Conservation (phyloP, 139 green algal genomes). For the Tetradesmus obliquus region DNA sequence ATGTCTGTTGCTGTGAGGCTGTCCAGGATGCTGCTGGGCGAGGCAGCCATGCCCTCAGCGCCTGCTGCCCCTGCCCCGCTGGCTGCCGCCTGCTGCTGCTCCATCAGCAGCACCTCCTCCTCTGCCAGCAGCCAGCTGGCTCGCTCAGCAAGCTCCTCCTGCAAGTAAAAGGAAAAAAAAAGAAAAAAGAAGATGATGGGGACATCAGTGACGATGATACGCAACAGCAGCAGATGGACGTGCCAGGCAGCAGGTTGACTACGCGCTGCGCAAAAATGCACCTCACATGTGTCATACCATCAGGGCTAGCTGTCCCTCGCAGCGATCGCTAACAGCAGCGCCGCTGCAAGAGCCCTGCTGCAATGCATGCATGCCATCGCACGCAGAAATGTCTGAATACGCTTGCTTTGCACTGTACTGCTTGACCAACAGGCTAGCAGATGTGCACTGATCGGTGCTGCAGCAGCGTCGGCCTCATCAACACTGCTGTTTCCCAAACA, state of each 20-base stretch:
- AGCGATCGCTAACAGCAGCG: too few species aligned
- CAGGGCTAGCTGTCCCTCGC: too few species aligned
- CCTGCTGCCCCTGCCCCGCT: neutral
- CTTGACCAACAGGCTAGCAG: too few species aligned
- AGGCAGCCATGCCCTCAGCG: slow-evolving; percentile 1
- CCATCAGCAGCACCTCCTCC: slow-evolving; percentile 47
- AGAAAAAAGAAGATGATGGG: neutral
- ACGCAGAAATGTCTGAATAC: too few species aligned
- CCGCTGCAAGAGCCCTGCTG: too few species aligned
- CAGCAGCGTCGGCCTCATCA: neutral
- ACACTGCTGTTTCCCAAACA: neutral
- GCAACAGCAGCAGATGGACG: too few species aligned
- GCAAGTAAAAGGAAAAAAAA: neutral
- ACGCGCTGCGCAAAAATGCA: too few species aligned
- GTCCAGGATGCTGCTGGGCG: slow-evolving; percentile 39
- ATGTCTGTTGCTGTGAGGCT: slow-evolving; percentile 20
- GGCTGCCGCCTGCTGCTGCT: slow-evolving; percentile 40
- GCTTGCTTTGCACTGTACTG: too few species aligned
- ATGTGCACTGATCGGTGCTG: neutral
- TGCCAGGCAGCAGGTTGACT: too few species aligned
- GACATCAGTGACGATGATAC: neutral
- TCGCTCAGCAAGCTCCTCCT: slow-evolving; percentile 47
- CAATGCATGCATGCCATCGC: too few species aligned
- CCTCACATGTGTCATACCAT: too few species aligned
- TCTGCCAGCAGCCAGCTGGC: slow-evolving; percentile 48